Evolutionary conservation across 768 basidiomycete species (phyloP).

Genomic region (Termitomyces sp.): DNA sequence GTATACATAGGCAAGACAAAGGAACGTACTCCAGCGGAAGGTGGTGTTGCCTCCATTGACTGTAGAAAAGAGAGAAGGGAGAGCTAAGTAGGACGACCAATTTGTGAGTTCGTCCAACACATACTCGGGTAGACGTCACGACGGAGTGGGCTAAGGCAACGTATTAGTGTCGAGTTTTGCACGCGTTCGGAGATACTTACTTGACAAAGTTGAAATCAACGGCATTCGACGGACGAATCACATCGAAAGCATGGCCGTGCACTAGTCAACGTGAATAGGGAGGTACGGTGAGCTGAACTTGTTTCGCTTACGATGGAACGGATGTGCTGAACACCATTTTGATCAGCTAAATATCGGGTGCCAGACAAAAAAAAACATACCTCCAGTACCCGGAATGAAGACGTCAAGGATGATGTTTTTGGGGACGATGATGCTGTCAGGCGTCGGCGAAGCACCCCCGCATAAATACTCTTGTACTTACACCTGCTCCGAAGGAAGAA

Average conservation of each 20-base stretch:
- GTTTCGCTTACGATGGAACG: conserved; percentile 24
- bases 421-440: conserved; percentile 7
- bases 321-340: conserved; percentile 15
- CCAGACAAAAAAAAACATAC: conserved; percentile 7
- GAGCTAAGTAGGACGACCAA: background rate
- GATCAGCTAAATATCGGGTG: background rate
- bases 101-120: background rate
- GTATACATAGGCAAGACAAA: background rate
- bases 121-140: conserved; percentile 21
- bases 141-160: conserved; percentile 17
- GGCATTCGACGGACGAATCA: conserved; percentile 20
- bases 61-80: background rate
- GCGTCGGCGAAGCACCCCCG: background rate
- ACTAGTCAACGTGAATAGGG: conserved; percentile 12
- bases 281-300: background rate
- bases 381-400: conserved; percentile 28
- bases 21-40: conserved; percentile 27
- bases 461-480: conserved; percentile 2
- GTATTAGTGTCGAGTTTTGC: background rate
- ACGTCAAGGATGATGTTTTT: conserved; percentile 18
- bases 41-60: conserved; percentile 32
- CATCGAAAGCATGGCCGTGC: conserved; percentile 27
- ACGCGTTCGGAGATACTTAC: conserved; percentile 3
- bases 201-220: conserved; percentile 24
- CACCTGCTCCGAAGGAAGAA: conserved; percentile 35